phyloP scores from a whole-genome alignment of 345 rosid species.

The Corymbia maculata region DNA sequence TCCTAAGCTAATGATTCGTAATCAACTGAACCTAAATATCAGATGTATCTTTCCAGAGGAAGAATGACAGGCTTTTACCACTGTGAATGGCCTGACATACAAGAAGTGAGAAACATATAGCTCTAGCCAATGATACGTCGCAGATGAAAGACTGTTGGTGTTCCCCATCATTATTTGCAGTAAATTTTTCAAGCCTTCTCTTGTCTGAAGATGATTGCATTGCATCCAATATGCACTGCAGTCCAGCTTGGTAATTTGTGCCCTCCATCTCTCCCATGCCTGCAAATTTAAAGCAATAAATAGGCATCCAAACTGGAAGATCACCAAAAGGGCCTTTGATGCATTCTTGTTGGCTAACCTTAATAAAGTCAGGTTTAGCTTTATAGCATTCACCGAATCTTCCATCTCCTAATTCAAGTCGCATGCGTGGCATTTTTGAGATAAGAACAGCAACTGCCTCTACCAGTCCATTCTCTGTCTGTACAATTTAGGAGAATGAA shows the following conservation, averaged over 20 bases:
- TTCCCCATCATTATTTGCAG: constrained; percentile 88
- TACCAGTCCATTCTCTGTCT: constrained; percentile 94
- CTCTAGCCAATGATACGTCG: constrained; percentile 78
- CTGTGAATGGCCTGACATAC: constrained; percentile 80
- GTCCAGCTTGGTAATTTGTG: constrained; percentile 72
- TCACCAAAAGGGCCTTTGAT: background rate
- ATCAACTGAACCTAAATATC: background rate
- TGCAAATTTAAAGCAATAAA: constrained; percentile 8
- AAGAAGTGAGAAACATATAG: constrained; percentile 71
- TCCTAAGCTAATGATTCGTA: background rate
- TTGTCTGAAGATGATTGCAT: constrained; percentile 73
- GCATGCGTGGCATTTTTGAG: constrained; percentile 91
- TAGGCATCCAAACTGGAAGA: background rate
- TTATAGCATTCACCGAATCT: constrained; percentile 76
- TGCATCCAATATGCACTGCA: constrained; percentile 83
- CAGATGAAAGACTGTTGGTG: constrained; percentile 33
- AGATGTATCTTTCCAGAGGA: background rate
- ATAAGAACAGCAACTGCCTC: constrained; percentile 92
- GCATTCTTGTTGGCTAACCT: constrained; percentile 31
- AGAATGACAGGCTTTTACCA: constrained; percentile 25
- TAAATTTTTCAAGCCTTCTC: constrained; percentile 84
- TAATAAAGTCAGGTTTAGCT: constrained; percentile 86
- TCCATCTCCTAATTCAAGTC: constrained; percentile 53
- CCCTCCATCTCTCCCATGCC: constrained; percentile 98
- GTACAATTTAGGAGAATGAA: constrained; percentile 8